phyloP scores from a whole-genome alignment of 768 basidiomycete genomes.

The Nidularia pulvinata region DNA sequence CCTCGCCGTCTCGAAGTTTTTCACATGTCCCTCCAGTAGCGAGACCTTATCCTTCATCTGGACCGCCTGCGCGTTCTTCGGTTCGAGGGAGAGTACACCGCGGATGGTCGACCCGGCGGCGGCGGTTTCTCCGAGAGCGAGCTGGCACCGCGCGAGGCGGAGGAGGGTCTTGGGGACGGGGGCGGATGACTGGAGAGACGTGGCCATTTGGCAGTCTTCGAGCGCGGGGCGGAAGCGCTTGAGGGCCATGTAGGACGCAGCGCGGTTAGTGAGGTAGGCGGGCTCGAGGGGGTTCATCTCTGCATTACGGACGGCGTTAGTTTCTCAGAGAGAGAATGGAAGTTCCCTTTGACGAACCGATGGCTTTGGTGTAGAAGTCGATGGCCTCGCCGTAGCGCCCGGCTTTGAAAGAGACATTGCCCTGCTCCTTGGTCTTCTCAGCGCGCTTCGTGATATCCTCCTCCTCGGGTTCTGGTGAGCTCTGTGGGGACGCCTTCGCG shows the following conservation, averaged over 20 bases:
- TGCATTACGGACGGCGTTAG: slow-evolving; percentile 16
- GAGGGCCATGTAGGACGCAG: slow-evolving; percentile 81
- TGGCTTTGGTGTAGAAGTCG: slow-evolving; percentile 74
- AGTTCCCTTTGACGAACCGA: slow-evolving; percentile 39
- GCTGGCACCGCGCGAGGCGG: slow-evolving; percentile 82
- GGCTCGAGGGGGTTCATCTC: slow-evolving; percentile 67
- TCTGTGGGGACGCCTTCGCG: slow-evolving; percentile 11
- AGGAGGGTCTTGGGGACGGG: slow-evolving; percentile 80
- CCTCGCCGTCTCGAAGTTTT: slow-evolving; percentile 58
- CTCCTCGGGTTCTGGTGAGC: slow-evolving; percentile 18
- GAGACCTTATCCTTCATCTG: slow-evolving; percentile 63
- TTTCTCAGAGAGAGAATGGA: slow-evolving; percentile 3
- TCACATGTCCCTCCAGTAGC: slow-evolving; percentile 63
- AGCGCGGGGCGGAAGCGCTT: slow-evolving; percentile 78
- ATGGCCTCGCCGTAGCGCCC: slow-evolving; percentile 68
- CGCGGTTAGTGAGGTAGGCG: slow-evolving; percentile 82
- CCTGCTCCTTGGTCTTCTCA: slow-evolving; percentile 70
- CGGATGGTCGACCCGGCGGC: slow-evolving; percentile 70
- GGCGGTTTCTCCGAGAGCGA: slow-evolving; percentile 71
- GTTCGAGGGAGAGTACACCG: slow-evolving; percentile 59
- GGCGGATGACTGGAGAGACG: slow-evolving; percentile 54
- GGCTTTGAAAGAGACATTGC: slow-evolving; percentile 75
- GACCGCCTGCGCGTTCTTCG: slow-evolving; percentile 55
- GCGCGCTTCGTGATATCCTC: slow-evolving; percentile 46
- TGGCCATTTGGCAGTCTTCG: slow-evolving; percentile 78